Evolutionary conservation across 176 grass and related monocot species (phyloP).

Genomic region (Urochloa ruziziensis): DNA sequence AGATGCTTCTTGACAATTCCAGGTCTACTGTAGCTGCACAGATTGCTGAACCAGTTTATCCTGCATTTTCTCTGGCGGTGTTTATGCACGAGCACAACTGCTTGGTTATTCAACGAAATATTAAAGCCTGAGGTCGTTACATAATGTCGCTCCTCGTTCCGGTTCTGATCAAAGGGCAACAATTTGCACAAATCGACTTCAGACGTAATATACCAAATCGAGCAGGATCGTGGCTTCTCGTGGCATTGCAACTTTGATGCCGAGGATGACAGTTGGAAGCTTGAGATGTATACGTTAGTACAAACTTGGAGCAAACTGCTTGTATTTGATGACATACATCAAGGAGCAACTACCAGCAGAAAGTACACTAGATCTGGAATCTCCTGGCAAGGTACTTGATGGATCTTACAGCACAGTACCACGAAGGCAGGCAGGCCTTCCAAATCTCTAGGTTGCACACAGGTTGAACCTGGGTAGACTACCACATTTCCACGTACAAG

Average conservation of each 20-base stretch:
- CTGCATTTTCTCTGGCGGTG: neutral
- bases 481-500: neutral
- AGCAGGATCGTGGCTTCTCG: neutral
- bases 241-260: neutral
- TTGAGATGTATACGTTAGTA: neutral
- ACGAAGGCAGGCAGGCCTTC: neutral
- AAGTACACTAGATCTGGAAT: neutral
- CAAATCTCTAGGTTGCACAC: neutral
- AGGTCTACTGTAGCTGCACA: neutral
- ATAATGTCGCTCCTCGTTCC: neutral
- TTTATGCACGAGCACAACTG: neutral
- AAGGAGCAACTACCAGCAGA: neutral
- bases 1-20: neutral
- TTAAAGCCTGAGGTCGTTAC: neutral
- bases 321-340: neutral
- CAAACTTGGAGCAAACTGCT: neutral
- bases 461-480: neutral
- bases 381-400: neutral
- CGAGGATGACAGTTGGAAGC: neutral
- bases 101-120: neutral
- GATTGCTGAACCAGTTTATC: neutral
- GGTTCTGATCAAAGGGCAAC: neutral
- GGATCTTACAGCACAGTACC: neutral
- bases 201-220: neutral
- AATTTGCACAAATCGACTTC: neutral